phyloP scores from a whole-genome alignment of 2,329 filamentous ascomycete species.

The Fusarium domesticum region DNA sequence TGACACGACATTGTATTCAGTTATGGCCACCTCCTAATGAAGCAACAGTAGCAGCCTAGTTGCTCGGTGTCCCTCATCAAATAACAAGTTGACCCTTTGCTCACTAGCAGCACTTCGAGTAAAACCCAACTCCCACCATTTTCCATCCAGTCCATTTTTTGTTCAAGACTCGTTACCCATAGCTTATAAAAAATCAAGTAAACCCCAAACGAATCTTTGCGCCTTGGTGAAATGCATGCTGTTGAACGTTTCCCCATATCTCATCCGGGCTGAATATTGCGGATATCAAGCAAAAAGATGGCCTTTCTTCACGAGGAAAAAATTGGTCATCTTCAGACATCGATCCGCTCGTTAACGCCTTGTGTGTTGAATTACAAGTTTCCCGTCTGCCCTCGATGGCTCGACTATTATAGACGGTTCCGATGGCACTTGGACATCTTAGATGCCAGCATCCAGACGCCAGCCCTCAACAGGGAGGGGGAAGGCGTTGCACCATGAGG shows the following conservation, averaged over 20 bases:
- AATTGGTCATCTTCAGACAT: slow-evolving; percentile 10
- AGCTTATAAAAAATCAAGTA: slow-evolving; percentile 17
- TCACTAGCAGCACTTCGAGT: not conserved
- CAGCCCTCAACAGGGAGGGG: slow-evolving; percentile 82
- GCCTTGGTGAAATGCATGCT: slow-evolving; percentile 34
- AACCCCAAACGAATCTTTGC: slow-evolving; percentile 29
- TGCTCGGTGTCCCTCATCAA: slow-evolving; percentile 5
- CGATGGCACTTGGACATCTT: slow-evolving; percentile 30
- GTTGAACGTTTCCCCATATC: slow-evolving; percentile 33
- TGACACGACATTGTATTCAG: not conserved
- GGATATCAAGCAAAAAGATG: not conserved
- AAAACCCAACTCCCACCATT: slow-evolving; percentile 29
- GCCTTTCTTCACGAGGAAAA: not conserved
- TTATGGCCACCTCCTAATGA: not conserved
- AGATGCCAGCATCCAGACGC: slow-evolving; percentile 59
- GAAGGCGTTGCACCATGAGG: slow-evolving; percentile 82
- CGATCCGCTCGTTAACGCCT: slow-evolving; percentile 2
- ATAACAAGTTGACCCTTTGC: not conserved
- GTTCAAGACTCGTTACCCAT: slow-evolving; percentile 27
- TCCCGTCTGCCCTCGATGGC: not conserved
- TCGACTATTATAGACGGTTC: slow-evolving; percentile 12
- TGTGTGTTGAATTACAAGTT: slow-evolving; percentile 16
- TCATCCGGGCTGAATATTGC: slow-evolving; percentile 33
- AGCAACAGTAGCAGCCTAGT: not conserved
- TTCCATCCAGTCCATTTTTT: slow-evolving; percentile 23